Evolutionary conservation across 164 flowering plant genomes (phyloP), one percentile per base, ranked within the genome.

Genomic region (Stephania yunnanensis): DNA sequence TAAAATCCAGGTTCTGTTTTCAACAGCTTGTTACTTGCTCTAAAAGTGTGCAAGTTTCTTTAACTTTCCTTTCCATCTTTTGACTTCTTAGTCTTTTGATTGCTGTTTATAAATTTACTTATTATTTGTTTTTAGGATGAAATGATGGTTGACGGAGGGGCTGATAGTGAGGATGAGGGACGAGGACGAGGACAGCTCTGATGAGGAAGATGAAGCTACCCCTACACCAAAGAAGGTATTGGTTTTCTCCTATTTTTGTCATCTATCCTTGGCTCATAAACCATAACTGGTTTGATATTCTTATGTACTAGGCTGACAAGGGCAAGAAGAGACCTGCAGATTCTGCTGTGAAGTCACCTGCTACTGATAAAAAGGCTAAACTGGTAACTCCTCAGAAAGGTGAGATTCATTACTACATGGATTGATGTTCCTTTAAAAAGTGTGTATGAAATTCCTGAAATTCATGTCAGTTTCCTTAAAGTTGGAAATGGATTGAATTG

Each of bases 331-430:
- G 97, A 71, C 71, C 87, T 63, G 74, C 80, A 12, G 89, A 83
- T 30, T 76, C 93, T 77, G 81, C 84, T 46, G 46, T 55, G 0
- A 86, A 86, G 80, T 83, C 88, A 1, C 87, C 91, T 74, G 82
- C 69, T 42, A 74, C 85, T 11, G 89, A 80, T 29, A 93, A 91
- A 82, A 93, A 91, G 85, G 89, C 87, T 15, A 89, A 90, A 77
- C 68, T 91, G 29, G 84, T 70, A 6, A 87, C 94, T n/a, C 90
- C 94, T 46, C 83, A 83, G 69, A 91, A 91, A 81, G 96, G 96
- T 91, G 66, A 75, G 45, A 15, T 12, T 44, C 45, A 50, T 50
- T 50, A 50, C 55, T 50, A 9, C 55, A 10, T 50, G 4, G 55
- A 50, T 50, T 50, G 8, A 48, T 11, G 55, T 50, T 50, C 15